phyloP scores from a whole-genome alignment of 169 alveolate genomes.

The Plasmodium inui region DNA sequence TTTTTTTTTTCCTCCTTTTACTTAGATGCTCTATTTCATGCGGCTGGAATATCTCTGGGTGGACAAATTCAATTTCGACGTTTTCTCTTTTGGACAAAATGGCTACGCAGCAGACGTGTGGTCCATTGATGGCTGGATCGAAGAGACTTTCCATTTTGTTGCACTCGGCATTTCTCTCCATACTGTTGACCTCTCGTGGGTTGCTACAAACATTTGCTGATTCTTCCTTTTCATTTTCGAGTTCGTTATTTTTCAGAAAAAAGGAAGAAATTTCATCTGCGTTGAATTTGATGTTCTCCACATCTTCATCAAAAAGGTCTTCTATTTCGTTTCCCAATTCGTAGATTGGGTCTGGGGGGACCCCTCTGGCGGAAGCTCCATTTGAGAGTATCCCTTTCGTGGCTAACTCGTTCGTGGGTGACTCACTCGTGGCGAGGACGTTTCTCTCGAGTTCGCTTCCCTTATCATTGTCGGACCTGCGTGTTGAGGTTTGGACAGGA shows the following conservation, averaged over 20 bases:
- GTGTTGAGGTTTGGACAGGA: not conserved
- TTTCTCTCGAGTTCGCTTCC: not conserved
- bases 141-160: slow-evolving; percentile 24
- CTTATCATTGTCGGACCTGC: slow-evolving; percentile 18
- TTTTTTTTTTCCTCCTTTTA: slow-evolving; percentile 16
- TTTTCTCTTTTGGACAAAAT: slow-evolving; percentile 54
- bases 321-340: slow-evolving; percentile 55
- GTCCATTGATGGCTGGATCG: slow-evolving; percentile 47
- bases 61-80: slow-evolving; percentile 44
- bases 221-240: not conserved
- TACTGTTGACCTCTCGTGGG: not conserved
- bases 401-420: not conserved
- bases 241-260: slow-evolving; percentile 39
- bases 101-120: slow-evolving; percentile 39
- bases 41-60: slow-evolving; percentile 33
- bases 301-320: slow-evolving; percentile 62
- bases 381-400: not conserved
- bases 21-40: slow-evolving; percentile 13
- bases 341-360: not conserved
- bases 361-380: not conserved
- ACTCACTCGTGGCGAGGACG: not conserved
- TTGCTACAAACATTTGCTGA: not conserved
- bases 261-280: slow-evolving; percentile 45
- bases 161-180: not conserved
- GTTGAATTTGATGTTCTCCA: slow-evolving; percentile 57